phyloP scores from a whole-genome alignment of 2,329 filamentous ascomycete genomes.

The Aspergillus costaricaensis region DNA sequence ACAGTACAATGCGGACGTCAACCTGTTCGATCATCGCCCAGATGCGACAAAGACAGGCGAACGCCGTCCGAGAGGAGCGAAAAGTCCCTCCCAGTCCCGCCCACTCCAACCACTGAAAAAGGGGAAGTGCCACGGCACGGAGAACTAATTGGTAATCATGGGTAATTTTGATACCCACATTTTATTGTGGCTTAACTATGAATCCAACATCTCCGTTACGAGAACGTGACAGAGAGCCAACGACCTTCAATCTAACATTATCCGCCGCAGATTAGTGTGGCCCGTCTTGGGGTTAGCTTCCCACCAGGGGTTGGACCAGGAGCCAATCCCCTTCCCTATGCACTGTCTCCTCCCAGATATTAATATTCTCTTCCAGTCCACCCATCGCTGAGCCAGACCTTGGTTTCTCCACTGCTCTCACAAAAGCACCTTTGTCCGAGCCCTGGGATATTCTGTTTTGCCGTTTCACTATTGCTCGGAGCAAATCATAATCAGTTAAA shows the following conservation, averaged over 20 bases:
- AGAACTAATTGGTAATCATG: no score
- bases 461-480: constrained; percentile 5
- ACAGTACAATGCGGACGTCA: constrained; percentile 1
- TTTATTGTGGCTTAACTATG: neutral
- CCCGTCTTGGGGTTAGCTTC: neutral
- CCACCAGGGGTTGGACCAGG: constrained; percentile 1
- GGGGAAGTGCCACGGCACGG: constrained; percentile 1
- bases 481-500: constrained; percentile 10
- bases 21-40: neutral
- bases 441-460: neutral
- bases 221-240: neutral
- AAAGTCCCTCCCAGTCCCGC: neutral
- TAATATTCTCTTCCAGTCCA: constrained; percentile 2
- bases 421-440: neutral
- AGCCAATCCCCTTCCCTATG: neutral
- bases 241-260: neutral
- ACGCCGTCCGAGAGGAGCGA: neutral
- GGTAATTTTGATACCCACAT: neutral
- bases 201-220: neutral
- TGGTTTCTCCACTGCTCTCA: neutral
- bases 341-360: constrained; percentile 1
- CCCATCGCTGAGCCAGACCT: neutral
- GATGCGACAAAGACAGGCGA: neutral
- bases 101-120: neutral
- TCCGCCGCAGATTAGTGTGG: neutral